Percentiles rank a stretch among this genome's conserved stretches.
Evolutionary conservation across 805 yeast species (phyloP).

Genomic region (Cyberlindnera euphorbiiphila): DNA sequence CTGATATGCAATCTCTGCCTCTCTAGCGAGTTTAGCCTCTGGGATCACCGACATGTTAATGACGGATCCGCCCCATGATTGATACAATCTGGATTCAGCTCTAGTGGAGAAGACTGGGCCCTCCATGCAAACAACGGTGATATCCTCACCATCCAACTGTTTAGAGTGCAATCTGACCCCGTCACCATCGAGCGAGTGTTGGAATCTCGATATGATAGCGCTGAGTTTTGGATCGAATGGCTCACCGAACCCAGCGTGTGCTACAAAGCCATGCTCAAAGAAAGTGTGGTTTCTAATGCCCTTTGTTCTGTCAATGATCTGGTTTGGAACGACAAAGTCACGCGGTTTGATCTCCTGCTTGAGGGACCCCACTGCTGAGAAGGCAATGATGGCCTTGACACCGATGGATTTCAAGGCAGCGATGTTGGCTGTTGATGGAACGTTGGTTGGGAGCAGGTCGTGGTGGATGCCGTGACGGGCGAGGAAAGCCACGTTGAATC

Average conservation of each 20-base stretch:
- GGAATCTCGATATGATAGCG: slow-evolving; percentile 55
- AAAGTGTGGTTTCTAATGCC: slow-evolving; percentile 89
- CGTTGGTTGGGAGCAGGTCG: slow-evolving; percentile 85
- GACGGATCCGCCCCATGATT: slow-evolving; percentile 87
- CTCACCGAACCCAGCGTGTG: slow-evolving; percentile 96
- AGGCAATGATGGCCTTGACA: slow-evolving; percentile 84
- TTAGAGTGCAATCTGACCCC: slow-evolving; percentile 62
- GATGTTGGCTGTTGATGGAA: slow-evolving; percentile 90
- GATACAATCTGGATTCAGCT: slow-evolving; percentile 88
- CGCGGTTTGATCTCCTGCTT: slow-evolving; percentile 87
- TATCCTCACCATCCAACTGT: slow-evolving; percentile 62
- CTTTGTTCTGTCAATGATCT: slow-evolving; percentile 94
- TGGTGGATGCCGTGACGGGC: slow-evolving; percentile 94
- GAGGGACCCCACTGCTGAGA: slow-evolving; percentile 94
- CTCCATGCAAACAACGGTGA: slow-evolving; percentile 94
- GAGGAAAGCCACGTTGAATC: slow-evolving; percentile 86
- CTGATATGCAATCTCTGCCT: slow-evolving; percentile 94
- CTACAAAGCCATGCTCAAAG: slow-evolving; percentile 84
- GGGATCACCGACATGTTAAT: slow-evolving; percentile 97
- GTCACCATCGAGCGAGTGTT: slow-evolving; percentile 47
- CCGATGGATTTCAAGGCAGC: slow-evolving; percentile 91
- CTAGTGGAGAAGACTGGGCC: slow-evolving; percentile 98
- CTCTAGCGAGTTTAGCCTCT: slow-evolving; percentile 95
- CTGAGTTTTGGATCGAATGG: slow-evolving; percentile 83
- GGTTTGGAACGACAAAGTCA: slow-evolving; percentile 95